Evolutionary conservation across 768 basidiomycete species (phyloP).

Genomic region (Polyporus arcularius): DNA sequence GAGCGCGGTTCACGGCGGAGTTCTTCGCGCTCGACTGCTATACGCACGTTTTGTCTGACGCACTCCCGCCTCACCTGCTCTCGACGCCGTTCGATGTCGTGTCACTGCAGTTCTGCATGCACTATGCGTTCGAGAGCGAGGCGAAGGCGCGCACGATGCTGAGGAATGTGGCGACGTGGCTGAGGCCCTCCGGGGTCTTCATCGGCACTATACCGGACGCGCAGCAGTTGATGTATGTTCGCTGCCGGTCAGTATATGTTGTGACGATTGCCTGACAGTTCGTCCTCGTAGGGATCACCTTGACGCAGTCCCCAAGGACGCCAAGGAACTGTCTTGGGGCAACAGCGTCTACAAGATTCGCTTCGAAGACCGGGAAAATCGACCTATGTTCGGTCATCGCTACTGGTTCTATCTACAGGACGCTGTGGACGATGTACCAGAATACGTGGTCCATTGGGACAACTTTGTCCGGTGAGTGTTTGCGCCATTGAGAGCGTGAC

Average conservation of each 20-base stretch:
- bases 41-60: slow-evolving; percentile 64
- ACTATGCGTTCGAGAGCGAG: slow-evolving; percentile 95
- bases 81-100: slow-evolving; percentile 85
- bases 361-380: slow-evolving; percentile 70
- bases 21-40: slow-evolving; percentile 94
- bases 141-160: slow-evolving; percentile 91
- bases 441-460: slow-evolving; percentile 96
- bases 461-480: slow-evolving; percentile 76
- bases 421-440: slow-evolving; percentile 96
- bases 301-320: slow-evolving; percentile 64
- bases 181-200: slow-evolving; percentile 86
- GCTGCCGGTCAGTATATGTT: background rate
- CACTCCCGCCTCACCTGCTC: slow-evolving; percentile 63
- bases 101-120: slow-evolving; percentile 99
- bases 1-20: slow-evolving; percentile 67
- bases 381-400: slow-evolving; percentile 80
- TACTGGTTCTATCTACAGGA: slow-evolving; percentile 94
- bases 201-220: slow-evolving; percentile 97
- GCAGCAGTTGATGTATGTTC: slow-evolving; percentile 74
- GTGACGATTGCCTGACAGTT: background rate
- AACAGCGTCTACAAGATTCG: slow-evolving; percentile 89
- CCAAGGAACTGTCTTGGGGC: slow-evolving; percentile 77
- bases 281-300: slow-evolving; percentile 59
- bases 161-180: slow-evolving; percentile 78
- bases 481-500: slow-evolving; percentile 15